Evolutionary conservation across 371 early-diverging fungal genomes (phyloP), one percentile per base, ranked within the genome.

Genomic region (Mortierella sp.): DNA sequence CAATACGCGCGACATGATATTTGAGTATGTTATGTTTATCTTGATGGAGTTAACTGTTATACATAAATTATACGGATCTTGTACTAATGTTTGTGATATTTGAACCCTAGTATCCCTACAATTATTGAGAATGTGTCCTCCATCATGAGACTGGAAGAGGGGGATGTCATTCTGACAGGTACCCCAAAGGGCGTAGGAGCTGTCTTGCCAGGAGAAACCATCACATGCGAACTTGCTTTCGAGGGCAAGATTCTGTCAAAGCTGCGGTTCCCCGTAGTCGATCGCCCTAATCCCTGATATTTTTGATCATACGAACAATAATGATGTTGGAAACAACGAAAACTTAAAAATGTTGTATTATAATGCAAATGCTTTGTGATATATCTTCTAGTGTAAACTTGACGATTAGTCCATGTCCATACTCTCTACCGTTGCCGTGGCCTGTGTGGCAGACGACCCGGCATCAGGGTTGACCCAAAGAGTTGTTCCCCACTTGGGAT

Each of bases 1-100:
- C 9, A 86, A 86, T 64, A 97, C 98, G 0, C 86, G 86, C 42
- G 96, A 97, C 64, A 97, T 97, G 97, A 91, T 97, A 23, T 97
- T 98, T 83, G 86, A 86, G 93, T 92, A 83, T 65, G 85, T 67
- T 64, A 31, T 32, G 28, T 61, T 51, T 51, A 35, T 53, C 55
- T 23, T 56, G 34, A 2, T 19, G 9, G 10, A 32, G n/a, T 29
- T 68, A 28, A 61, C 22, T 12, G 23, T 68, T 61, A 22, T 55
- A n/a, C 19, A 28, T 42, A n/a, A n/a, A 60, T 22, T 32, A 22
- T 17, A 37, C n/a, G 2, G 19, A 43, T n/a, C n/a, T n/a, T n/a
- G n/a, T n/a, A n/a, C 29, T 54, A 26, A 54, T 9, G 2, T 10
- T 9, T 54, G 28, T 54, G 26, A 7, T 23, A 12, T 54, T 9